Evolutionary conservation across 495 filamentous ascomycete species (phyloP).

Genomic region (Neurospora sp.): DNA sequence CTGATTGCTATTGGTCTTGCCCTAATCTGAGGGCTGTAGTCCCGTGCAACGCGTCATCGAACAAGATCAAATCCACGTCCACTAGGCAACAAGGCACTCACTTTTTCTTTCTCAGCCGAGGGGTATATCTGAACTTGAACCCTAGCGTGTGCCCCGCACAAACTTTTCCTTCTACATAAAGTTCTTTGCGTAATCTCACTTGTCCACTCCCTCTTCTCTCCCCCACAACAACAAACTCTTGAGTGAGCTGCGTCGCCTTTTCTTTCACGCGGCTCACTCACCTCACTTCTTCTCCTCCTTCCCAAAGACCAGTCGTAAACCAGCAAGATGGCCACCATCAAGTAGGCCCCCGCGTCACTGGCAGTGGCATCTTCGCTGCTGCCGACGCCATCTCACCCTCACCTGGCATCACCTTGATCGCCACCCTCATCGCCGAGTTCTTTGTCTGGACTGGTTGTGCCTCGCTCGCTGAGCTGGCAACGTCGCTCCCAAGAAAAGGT

Average conservation of each 20-base stretch:
- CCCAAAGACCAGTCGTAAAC: background rate
- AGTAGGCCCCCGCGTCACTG: too few relatives aligned
- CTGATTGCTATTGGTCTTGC: background rate
- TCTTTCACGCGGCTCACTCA: background rate
- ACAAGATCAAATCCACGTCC: background rate
- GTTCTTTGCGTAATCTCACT: too few relatives aligned
- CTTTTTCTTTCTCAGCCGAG: background rate
- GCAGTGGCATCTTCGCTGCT: too few relatives aligned
- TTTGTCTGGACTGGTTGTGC: too few relatives aligned
- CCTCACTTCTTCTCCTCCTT: background rate
- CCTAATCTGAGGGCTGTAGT: background rate
- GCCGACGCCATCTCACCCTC: too few relatives aligned
- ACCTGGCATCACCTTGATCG: too few relatives aligned
- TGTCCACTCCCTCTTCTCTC: too few relatives aligned
- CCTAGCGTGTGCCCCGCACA: background rate
- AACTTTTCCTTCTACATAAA: background rate
- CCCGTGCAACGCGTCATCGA: background rate
- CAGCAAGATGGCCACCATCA: conserved; percentile 16
- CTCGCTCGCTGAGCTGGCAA: too few relatives aligned
- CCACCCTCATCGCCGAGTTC: too few relatives aligned
- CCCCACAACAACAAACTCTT: background rate
- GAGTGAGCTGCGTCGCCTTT: too few relatives aligned
- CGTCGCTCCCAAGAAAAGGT: conserved; percentile 39
- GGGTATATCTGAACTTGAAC: background rate
- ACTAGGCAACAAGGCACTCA: background rate